These are phyloP conservation scores for Bryoglossum gracile DNA, from an alignment of 495 filamentous ascomycete species.

Conservation along the genomic window DNA sequence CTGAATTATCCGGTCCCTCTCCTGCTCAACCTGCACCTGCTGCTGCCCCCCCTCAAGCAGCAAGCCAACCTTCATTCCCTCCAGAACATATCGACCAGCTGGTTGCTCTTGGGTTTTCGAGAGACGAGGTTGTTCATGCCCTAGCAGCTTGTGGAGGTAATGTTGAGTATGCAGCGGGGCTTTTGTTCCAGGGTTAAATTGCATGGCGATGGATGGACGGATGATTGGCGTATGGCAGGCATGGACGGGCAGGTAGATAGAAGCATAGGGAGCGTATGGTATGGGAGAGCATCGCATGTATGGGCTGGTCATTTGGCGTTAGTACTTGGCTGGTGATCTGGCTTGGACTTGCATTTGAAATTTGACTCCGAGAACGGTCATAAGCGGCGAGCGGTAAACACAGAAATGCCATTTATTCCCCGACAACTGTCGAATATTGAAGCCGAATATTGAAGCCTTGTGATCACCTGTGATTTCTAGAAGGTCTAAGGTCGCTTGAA, in stretches of 20 bases:
- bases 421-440: too few species aligned
- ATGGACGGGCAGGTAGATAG: slow-evolving; percentile 4
- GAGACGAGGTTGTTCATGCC: slow-evolving; percentile 69
- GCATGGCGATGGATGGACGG: background rate
- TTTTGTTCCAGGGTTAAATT: slow-evolving; percentile 58
- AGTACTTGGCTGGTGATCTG: background rate
- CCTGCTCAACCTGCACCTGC: slow-evolving; percentile 23
- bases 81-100: slow-evolving; percentile 62
- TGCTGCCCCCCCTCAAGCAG: slow-evolving; percentile 10
- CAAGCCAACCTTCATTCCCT: slow-evolving; percentile 36
- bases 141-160: slow-evolving; percentile 79
- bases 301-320: slow-evolving; percentile 7
- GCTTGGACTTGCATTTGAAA: background rate
- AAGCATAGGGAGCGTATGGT: slow-evolving; percentile 8
- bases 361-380: too few species aligned
- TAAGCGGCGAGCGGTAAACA: too few species aligned
- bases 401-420: too few species aligned
- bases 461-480: too few species aligned
- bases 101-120: slow-evolving; percentile 69
- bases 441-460: too few species aligned
- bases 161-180: slow-evolving; percentile 75
- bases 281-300: slow-evolving; percentile 14
- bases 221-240: slow-evolving; percentile 8
- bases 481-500: too few species aligned
- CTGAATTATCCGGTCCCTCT: slow-evolving; percentile 23